phyloP scores from a whole-genome alignment of 371 early-diverging fungal genomes.

The Ordospora pajunii region DNA sequence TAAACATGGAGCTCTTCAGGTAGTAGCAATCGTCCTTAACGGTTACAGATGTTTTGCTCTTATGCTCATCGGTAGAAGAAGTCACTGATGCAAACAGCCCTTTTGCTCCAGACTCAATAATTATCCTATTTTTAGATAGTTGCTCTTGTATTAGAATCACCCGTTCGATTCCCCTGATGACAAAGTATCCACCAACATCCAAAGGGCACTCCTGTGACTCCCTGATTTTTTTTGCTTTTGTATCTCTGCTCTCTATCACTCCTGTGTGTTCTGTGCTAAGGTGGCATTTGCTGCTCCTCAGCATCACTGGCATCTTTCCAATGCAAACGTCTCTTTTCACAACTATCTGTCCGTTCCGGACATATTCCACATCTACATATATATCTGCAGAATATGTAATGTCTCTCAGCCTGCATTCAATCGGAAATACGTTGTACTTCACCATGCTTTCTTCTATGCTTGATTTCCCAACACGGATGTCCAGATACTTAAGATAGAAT shows the following conservation, averaged over 20 bases:
- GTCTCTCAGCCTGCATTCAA: conserved; percentile 95
- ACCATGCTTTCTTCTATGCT: conserved; percentile 65
- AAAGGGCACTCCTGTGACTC: conserved; percentile 83
- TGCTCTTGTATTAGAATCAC: conserved; percentile 99
- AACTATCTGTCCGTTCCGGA: conserved; percentile 74
- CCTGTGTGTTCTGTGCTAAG: neutral
- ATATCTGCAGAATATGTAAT: conserved; percentile 89
- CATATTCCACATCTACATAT: conserved; percentile 89
- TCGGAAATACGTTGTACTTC: conserved; percentile 70
- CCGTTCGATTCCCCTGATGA: conserved; percentile 92
- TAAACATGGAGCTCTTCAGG: conserved; percentile 78
- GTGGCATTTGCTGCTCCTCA: conserved; percentile 77
- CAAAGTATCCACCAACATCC: conserved; percentile 98
- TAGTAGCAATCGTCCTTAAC: conserved; percentile 68
- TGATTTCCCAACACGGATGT: conserved; percentile 55
- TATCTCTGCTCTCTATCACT: conserved; percentile 63
- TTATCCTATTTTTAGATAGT: conserved; percentile 97
- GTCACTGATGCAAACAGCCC: conserved; percentile 77
- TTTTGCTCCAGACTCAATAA: conserved; percentile 80
- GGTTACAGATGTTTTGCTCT: conserved; percentile 83
- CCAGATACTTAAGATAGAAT: conserved; percentile 75
- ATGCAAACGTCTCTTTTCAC: conserved; percentile 74
- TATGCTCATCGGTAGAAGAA: conserved; percentile 82
- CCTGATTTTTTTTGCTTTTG: conserved; percentile 69
- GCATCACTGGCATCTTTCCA: conserved; percentile 96